Percentiles rank a stretch among this genome's conserved stretches.
These are phyloP conservation scores for Saccharum officinarum DNA, from an alignment of 176 grass and related monocot genomes.

Conservation along the genomic window DNA sequence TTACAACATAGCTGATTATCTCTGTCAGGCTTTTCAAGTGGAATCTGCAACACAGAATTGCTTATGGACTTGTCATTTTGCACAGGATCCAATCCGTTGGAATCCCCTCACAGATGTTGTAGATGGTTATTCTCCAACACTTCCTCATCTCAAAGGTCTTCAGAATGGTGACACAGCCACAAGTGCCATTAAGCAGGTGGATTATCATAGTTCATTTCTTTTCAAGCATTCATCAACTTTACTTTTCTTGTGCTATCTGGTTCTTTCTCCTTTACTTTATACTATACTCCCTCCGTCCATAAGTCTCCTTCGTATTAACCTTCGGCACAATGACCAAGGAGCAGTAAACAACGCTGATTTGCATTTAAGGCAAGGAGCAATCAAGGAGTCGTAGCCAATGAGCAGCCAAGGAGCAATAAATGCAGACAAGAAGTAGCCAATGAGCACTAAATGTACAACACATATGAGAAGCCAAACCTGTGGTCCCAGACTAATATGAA, in stretches of 20 bases:
- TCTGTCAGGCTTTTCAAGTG: slow-evolving; percentile 16
- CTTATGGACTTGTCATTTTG: slow-evolving; percentile 40
- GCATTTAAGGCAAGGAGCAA: no score
- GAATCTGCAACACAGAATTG: slow-evolving; percentile 18
- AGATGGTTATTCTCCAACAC: slow-evolving; percentile 99
- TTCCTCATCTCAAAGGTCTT: slow-evolving; percentile 99
- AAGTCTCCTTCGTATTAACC: no score
- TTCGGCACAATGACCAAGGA: no score
- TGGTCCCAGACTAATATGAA: no score
- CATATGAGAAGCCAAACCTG: no score
- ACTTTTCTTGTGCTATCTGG: slow-evolving; percentile 2
- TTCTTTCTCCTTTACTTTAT: slow-evolving; percentile 19
- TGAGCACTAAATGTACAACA: no score
- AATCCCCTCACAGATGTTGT: slow-evolving; percentile 90
- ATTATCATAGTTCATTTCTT: slow-evolving; percentile 9
- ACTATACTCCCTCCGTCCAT: not conserved
- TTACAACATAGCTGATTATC: slow-evolving; percentile 29
- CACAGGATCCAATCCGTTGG: slow-evolving; percentile 99
- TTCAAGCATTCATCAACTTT: not conserved
- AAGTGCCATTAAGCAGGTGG: slow-evolving; percentile 99
- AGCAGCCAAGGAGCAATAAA: no score
- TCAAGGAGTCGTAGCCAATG: no score
- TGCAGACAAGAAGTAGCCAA: no score
- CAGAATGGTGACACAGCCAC: slow-evolving; percentile 99
- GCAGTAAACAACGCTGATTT: no score